A percentile compares a stretch with the other conserved stretches of the same genome.
phyloP scores from a whole-genome alignment of 129 eudicot species.

The Arctium minus region DNA sequence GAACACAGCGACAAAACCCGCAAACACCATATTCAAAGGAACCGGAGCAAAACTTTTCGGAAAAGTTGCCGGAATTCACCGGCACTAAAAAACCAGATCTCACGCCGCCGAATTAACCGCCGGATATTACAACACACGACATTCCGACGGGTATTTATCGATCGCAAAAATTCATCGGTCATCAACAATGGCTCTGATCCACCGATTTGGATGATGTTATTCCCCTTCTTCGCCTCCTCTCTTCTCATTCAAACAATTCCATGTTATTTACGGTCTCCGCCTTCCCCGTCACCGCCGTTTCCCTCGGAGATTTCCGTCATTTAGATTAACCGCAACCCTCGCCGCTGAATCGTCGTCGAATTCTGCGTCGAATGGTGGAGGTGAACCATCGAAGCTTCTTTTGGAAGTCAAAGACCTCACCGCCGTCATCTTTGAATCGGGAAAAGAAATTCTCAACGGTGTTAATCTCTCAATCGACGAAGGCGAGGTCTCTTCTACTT shows the following conservation, averaged over 20 bases:
- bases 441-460: too few relatives aligned
- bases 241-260: slow-evolving; percentile 24
- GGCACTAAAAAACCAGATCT: slow-evolving; percentile 90
- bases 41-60: slow-evolving; percentile 78
- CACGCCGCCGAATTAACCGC: slow-evolving; percentile 97
- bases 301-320: neutral
- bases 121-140: slow-evolving; percentile 77
- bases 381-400: too few relatives aligned
- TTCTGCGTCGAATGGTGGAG: slow-evolving; percentile 28
- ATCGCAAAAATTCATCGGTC: slow-evolving; percentile 44
- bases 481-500: slow-evolving; percentile 66
- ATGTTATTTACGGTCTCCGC: slow-evolving; percentile 5
- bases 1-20: slow-evolving; percentile 78
- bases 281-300: slow-evolving; percentile 25
- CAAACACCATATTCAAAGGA: slow-evolving; percentile 66
- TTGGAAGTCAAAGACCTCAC: too few relatives aligned
- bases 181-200: slow-evolving; percentile 55
- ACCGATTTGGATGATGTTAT: slow-evolving; percentile 27
- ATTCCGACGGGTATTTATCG: slow-evolving; percentile 70
- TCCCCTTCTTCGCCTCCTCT: slow-evolving; percentile 25
- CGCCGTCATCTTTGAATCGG: too few relatives aligned
- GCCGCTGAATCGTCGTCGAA: slow-evolving; percentile 49
- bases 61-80: slow-evolving; percentile 91
- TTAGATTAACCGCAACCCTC: slow-evolving; percentile 39
- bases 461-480: slow-evolving; percentile 63